Base-by-base conservation (phyloP, 2,329 filamentous ascomycete genomes). In the Phialophora macrospora region DNA sequence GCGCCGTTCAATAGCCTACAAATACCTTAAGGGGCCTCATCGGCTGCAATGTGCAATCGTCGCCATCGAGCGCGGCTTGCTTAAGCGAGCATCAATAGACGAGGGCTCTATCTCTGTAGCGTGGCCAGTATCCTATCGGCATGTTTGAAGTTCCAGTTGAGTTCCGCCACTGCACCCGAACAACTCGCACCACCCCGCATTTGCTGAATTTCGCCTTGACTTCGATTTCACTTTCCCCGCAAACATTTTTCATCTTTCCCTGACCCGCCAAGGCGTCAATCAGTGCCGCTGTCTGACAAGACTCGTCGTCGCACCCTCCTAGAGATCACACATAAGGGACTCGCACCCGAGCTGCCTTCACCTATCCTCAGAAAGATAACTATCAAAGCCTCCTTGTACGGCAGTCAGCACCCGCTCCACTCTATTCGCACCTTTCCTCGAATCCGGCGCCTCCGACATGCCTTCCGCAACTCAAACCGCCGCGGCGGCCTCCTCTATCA, bases 391-490 rank as follows among this genome's bases (percentile, higher is more conserved):
- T n/a, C n/a, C n/a, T n/a, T n/a, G n/a, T n/a, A n/a, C n/a, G n/a
- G n/a, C n/a, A n/a, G n/a, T n/a, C n/a, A n/a, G n/a, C n/a, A n/a
- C n/a, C n/a, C n/a, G n/a, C n/a, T n/a, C 17, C 32, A 44, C 32
- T 46, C 20, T 30, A 9, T 24, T 24, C 24, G 24, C 24, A 24
- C 24, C 24, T 24, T 24, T 24, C 24, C 14, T 24, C 34, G 8
- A 8, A 8, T 1, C 14, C 5, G 2, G 14, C 34, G 14, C 34
- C 17, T 8, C 5, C 30, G 62, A 38, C 28, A 68, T 63, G 64
- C 63, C 65, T 8, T 63, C 67, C 1, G 57, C 51, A 14, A 63
- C 64, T 1, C 52, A 49, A 11, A 68, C 65, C 3, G 60, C 48
- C 30, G 56, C 68, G 8, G 62, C 66, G 3, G 57, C 63, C 38